Conservation (phyloP, 768 basidiomycete genomes). For the Auriscalpium vulgare region DNA sequence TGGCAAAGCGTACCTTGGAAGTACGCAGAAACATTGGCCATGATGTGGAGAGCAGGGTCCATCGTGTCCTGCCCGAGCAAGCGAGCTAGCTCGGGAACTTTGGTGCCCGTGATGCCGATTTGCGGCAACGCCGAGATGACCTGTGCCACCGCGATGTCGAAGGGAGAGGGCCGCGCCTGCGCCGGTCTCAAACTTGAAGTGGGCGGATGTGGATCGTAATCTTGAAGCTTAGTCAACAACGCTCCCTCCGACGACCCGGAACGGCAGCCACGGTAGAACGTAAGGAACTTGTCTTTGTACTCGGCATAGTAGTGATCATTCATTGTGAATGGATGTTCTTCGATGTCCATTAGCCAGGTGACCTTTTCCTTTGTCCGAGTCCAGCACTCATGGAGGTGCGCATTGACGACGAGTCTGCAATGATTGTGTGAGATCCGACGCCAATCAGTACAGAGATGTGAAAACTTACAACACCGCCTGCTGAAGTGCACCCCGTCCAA, state of each 20-base stretch:
- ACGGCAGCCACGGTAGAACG: slow-evolving; percentile 34
- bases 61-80: slow-evolving; percentile 40
- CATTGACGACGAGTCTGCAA: not conserved
- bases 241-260: not conserved
- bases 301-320: slow-evolving; percentile 16
- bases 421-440: not conserved
- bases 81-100: slow-evolving; percentile 35
- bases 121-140: slow-evolving; percentile 28
- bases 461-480: slow-evolving; percentile 5
- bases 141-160: slow-evolving; percentile 9
- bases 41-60: slow-evolving; percentile 50
- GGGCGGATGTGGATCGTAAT: not conserved
- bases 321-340: slow-evolving; percentile 11
- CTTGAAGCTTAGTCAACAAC: not conserved
- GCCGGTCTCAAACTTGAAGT: not conserved
- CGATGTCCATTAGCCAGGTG: slow-evolving; percentile 2
- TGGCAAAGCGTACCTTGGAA: slow-evolving; percentile 47
- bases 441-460: not conserved
- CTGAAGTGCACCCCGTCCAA: slow-evolving; percentile 7
- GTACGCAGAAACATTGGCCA: slow-evolving; percentile 64
- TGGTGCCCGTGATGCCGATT: slow-evolving; percentile 31
- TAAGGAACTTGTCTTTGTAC: slow-evolving; percentile 39
- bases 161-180: slow-evolving; percentile 20
- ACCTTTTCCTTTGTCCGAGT: not conserved
- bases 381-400: not conserved